Evolutionary conservation across 495 filamentous ascomycete genomes (phyloP).

Genomic region (Choiromyces venosus): DNA sequence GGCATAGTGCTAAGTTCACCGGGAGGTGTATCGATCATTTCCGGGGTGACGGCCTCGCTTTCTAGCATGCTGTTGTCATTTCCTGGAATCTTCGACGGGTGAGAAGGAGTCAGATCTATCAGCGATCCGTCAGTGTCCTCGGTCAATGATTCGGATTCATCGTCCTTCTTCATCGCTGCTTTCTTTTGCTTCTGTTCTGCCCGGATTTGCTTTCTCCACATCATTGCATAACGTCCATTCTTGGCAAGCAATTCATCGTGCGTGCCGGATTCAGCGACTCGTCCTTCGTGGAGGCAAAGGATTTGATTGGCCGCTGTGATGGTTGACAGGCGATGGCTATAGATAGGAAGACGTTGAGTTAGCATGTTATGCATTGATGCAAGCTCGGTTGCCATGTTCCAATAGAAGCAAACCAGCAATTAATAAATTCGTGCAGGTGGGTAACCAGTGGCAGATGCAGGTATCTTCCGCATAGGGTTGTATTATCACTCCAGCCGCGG

Average conservation of each 20-base stretch:
- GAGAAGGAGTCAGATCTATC: constrained; percentile 26
- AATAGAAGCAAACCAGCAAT: neutral
- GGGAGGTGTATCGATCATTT: neutral
- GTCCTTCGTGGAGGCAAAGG: constrained; percentile 78
- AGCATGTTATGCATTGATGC: neutral
- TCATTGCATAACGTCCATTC: constrained; percentile 75
- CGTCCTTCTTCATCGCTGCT: constrained; percentile 45
- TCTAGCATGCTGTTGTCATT: neutral
- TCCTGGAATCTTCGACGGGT: constrained; percentile 9
- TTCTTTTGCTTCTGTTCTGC: constrained; percentile 78
- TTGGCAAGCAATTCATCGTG: constrained; percentile 74
- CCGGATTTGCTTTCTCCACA: constrained; percentile 94
- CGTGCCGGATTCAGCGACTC: constrained; percentile 76
- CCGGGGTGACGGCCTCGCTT: neutral
- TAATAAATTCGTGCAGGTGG: neutral
- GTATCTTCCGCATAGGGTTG: neutral
- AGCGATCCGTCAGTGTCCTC: constrained; percentile 20
- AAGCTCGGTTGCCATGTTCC: neutral
- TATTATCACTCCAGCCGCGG: neutral
- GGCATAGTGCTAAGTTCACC: neutral
- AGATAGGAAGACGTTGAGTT: neutral
- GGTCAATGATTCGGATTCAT: constrained; percentile 28
- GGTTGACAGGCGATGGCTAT: constrained; percentile 74
- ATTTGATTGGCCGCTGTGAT: constrained; percentile 95
- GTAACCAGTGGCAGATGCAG: neutral